Percentiles rank a stretch among this genome's conserved stretches.
phyloP scores from a whole-genome alignment of 2,329 filamentous ascomycete genomes.

The Scytalidium sp. region DNA sequence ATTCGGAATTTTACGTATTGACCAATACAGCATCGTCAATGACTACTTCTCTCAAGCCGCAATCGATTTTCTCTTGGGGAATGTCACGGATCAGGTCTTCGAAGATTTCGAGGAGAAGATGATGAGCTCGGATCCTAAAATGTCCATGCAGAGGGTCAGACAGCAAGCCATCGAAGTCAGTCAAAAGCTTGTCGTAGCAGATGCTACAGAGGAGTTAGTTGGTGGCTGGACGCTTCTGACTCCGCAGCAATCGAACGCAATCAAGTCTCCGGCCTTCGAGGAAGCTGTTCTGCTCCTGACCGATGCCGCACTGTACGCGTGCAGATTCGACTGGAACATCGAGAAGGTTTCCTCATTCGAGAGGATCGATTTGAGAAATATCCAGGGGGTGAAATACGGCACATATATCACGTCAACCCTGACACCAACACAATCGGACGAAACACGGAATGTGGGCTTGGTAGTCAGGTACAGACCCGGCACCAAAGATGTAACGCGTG shows the following conservation, averaged over 20 bases:
- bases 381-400: slow-evolving; percentile 72
- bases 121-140: slow-evolving; percentile 87
- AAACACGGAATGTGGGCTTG: slow-evolving; percentile 78
- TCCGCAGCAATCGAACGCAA: slow-evolving; percentile 67
- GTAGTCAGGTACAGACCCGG: slow-evolving; percentile 74
- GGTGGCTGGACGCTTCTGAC: slow-evolving; percentile 87
- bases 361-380: slow-evolving; percentile 71
- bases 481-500: slow-evolving; percentile 67
- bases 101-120: slow-evolving; percentile 93
- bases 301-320: slow-evolving; percentile 80
- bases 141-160: slow-evolving; percentile 80
- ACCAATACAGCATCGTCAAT: slow-evolving; percentile 77
- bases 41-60: slow-evolving; percentile 96
- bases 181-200: slow-evolving; percentile 79
- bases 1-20: slow-evolving; percentile 4
- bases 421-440: slow-evolving; percentile 72
- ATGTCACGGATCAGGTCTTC: slow-evolving; percentile 80
- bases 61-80: slow-evolving; percentile 91
- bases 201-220: slow-evolving; percentile 80
- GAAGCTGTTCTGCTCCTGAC: slow-evolving; percentile 88
- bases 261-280: slow-evolving; percentile 72
- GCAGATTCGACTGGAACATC: slow-evolving; percentile 89
- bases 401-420: slow-evolving; percentile 90
- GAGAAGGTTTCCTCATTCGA: slow-evolving; percentile 95
- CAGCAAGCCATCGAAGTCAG: slow-evolving; percentile 89